A percentile compares a stretch with the other conserved stretches of the same genome.
Evolutionary conservation across 2,329 filamentous ascomycete species (phyloP).

Genomic region (Phyllosticta citribraziliensis): DNA sequence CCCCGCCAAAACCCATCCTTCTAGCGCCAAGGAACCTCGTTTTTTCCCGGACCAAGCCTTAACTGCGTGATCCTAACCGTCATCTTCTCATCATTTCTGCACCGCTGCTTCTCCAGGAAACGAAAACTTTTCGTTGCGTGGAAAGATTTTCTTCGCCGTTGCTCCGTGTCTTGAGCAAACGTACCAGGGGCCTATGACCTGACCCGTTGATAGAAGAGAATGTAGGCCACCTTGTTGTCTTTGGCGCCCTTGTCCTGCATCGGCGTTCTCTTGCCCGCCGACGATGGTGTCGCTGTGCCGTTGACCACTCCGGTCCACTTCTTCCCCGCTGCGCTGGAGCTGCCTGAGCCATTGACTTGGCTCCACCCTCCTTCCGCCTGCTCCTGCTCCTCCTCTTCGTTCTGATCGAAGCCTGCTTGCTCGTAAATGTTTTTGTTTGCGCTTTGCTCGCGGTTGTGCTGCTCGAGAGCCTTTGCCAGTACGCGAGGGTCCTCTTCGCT

Average conservation of each 20-base stretch:
- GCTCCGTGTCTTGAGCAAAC: background rate
- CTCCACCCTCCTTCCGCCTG: conserved; percentile 69
- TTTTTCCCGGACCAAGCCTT: conserved; percentile 2
- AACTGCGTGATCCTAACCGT: background rate
- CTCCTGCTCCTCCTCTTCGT: conserved; percentile 50
- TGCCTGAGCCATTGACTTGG: conserved; percentile 60
- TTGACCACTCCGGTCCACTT: conserved; percentile 57
- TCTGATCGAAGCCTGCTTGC: conserved; percentile 43
- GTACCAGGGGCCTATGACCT: conserved; percentile 14
- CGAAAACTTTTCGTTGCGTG: conserved; percentile 4
- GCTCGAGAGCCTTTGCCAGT: conserved; percentile 56
- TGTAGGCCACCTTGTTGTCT: conserved; percentile 95
- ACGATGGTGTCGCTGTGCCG: conserved; percentile 47
- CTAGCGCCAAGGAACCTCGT: conserved; percentile 2
- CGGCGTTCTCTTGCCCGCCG: conserved; percentile 44
- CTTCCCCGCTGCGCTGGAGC: conserved; percentile 47
- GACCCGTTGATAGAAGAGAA: conserved; percentile 86
- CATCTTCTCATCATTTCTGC: background rate
- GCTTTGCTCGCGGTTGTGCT: conserved; percentile 49
- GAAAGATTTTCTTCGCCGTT: background rate
- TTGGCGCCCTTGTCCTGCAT: conserved; percentile 50
- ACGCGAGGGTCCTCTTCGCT: conserved; percentile 68
- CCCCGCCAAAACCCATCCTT: background rate
- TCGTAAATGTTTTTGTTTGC: conserved; percentile 65
- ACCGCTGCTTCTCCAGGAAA: background rate